Percentiles rank a stretch among this genome's conserved stretches.
These are phyloP conservation scores for Neodidymelliopsis sp. DNA, from an alignment of 2,329 filamentous ascomycete species.

Conservation along the genomic window DNA sequence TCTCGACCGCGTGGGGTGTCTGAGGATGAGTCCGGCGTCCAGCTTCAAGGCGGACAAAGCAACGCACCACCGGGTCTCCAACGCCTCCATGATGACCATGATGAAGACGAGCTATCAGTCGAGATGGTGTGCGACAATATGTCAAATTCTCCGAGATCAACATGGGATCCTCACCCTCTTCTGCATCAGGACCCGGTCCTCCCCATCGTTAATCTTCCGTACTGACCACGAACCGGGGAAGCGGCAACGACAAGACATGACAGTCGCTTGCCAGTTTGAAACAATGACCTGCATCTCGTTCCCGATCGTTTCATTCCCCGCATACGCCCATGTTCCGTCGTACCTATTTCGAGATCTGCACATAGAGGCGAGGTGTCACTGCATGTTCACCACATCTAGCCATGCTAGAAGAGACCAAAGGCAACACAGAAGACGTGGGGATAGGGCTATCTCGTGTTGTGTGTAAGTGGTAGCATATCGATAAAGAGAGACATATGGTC, in stretches of 20 bases:
- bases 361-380: slow-evolving; percentile 28
- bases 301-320: slow-evolving; percentile 30
- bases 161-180: slow-evolving; percentile 3
- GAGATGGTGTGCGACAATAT: slow-evolving; percentile 4
- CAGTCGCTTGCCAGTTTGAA: slow-evolving; percentile 20
- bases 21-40: slow-evolving; percentile 6
- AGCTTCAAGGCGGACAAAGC: not conserved
- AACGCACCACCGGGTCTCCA: slow-evolving; percentile 1
- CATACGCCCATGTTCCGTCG: slow-evolving; percentile 36
- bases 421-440: slow-evolving; percentile 8
- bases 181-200: slow-evolving; percentile 12
- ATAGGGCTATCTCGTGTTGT: slow-evolving; percentile 20
- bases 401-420: slow-evolving; percentile 5
- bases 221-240: slow-evolving; percentile 21
- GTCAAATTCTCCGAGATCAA: slow-evolving; percentile 6
- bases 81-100: slow-evolving; percentile 1
- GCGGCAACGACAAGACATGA: slow-evolving; percentile 17
- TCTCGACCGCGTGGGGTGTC: not conserved
- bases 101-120: slow-evolving; percentile 1
- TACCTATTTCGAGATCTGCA: slow-evolving; percentile 38
- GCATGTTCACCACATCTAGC: slow-evolving; percentile 17
- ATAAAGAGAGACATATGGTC: slow-evolving; percentile 2
- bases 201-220: slow-evolving; percentile 3
- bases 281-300: slow-evolving; percentile 24
- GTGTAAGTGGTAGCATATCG: not conserved